Evolutionary conservation across 305 asterid species (phyloP).

Genomic region (Coffea humblotiana): DNA sequence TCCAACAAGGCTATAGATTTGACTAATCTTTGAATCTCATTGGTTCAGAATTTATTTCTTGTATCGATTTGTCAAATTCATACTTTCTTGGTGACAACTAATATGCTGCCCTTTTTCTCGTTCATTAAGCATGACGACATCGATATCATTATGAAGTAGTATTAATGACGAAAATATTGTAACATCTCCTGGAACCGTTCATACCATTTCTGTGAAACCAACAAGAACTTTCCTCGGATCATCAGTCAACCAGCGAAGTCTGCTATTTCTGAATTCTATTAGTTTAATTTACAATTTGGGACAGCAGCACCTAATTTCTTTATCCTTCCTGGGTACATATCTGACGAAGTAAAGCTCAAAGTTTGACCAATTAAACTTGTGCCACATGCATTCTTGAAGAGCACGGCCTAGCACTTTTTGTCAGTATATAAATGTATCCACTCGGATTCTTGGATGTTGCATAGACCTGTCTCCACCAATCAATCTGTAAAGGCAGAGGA

Average conservation of each 20-base stretch:
- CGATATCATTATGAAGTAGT: too few species aligned
- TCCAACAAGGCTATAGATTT: too few species aligned
- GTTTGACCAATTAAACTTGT: not conserved
- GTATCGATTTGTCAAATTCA: not conserved
- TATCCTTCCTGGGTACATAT: not conserved
- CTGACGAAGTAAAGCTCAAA: not conserved
- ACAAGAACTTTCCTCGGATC: slow-evolving; percentile 1
- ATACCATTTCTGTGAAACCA: not conserved
- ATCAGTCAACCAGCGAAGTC: too few species aligned
- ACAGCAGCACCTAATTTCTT: too few species aligned
- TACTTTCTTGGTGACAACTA: too few species aligned
- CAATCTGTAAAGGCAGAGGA: not conserved
- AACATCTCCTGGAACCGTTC: not conserved
- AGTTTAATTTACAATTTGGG: too few species aligned
- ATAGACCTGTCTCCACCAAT: not conserved
- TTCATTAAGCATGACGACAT: not conserved
- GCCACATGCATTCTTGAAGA: not conserved
- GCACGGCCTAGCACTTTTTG: not conserved
- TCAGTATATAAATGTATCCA: not conserved
- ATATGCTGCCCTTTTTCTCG: not conserved
- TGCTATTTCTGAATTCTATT: too few species aligned
- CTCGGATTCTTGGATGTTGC: not conserved
- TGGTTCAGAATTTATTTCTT: not conserved
- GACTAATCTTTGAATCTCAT: not conserved
- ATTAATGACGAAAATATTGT: not conserved